Conservation (phyloP, 1,284 basidiomycete genomes). For the Trichosporon sp. region DNA sequence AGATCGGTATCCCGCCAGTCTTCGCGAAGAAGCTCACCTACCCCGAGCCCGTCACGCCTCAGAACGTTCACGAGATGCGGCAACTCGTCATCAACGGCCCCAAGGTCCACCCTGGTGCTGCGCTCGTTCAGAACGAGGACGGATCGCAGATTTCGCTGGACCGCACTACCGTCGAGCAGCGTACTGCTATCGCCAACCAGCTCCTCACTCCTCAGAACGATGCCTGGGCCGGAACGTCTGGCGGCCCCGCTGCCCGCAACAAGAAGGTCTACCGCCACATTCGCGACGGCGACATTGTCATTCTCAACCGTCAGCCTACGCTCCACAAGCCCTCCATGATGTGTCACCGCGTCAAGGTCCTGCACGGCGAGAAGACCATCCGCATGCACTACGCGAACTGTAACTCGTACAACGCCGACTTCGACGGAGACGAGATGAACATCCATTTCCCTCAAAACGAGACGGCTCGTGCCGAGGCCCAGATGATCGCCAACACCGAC, state of each 20-base stretch:
- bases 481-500: conserved; percentile 94
- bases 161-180: conserved; percentile 75
- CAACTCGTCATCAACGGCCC: conserved; percentile 91
- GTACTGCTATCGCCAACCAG: conserved; percentile 95
- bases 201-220: conserved; percentile 86
- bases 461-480: conserved; percentile 84
- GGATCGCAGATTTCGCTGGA: conserved; percentile 79
- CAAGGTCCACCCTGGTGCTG: conserved; percentile 83
- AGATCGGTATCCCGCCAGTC: conserved; percentile 96
- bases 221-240: conserved; percentile 51
- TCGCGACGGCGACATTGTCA: conserved; percentile 88
- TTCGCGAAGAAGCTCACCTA: conserved; percentile 97
- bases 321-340: conserved; percentile 99
- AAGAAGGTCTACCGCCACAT: conserved; percentile 98
- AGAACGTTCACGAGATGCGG: conserved; percentile 84
- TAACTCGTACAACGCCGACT: conserved; percentile 99
- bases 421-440: conserved; percentile 99
- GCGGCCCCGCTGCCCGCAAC: conserved; percentile 67
- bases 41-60: conserved; percentile 90
- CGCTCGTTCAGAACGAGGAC: conserved; percentile 92
- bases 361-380: conserved; percentile 97
- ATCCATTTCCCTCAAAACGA: conserved; percentile 93
- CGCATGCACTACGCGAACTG: conserved; percentile 99
- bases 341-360: conserved; percentile 88
- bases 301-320: conserved; percentile 97